These are phyloP conservation scores for Claviceps sp. DNA, from an alignment of 2,329 filamentous ascomycete genomes.

Conservation along the genomic window DNA sequence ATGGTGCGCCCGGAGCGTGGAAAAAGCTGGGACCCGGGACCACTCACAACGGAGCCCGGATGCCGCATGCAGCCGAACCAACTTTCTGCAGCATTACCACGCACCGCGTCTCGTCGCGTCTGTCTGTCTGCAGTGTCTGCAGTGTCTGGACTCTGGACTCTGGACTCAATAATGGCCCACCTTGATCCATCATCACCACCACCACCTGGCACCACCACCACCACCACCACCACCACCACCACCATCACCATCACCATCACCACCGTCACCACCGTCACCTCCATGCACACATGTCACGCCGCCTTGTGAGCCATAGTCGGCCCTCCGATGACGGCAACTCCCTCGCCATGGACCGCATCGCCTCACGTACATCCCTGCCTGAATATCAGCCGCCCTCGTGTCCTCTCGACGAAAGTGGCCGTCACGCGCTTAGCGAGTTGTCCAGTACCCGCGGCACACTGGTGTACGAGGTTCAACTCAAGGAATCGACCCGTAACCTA, in stretches of 20 bases:
- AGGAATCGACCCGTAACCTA: conserved; percentile 29
- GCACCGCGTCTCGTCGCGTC: conserved; percentile 2
- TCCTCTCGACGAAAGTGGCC: conserved; percentile 27
- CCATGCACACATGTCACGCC: conserved; percentile 18
- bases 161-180: too few species aligned
- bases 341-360: not conserved
- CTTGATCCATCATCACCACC: too few species aligned
- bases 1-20: not conserved
- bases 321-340: conserved; percentile 7
- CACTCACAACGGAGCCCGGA: not conserved
- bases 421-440: conserved; percentile 29
- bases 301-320: conserved; percentile 16
- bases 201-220: too few species aligned
- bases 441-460: conserved; percentile 25
- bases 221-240: too few species aligned
- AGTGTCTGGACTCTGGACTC: too few species aligned
- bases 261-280: conserved; percentile 1
- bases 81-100: not conserved
- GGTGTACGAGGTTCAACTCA: conserved; percentile 33
- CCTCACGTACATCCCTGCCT: conserved; percentile 24
- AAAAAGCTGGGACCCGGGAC: not conserved
- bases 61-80: not conserved
- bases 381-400: conserved; percentile 35
- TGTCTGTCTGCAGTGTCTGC: too few species aligned
- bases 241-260: not conserved